Evolutionary conservation across 805 yeast genomes (phyloP).

Genomic region (Spathaspora hagerdaliae): DNA sequence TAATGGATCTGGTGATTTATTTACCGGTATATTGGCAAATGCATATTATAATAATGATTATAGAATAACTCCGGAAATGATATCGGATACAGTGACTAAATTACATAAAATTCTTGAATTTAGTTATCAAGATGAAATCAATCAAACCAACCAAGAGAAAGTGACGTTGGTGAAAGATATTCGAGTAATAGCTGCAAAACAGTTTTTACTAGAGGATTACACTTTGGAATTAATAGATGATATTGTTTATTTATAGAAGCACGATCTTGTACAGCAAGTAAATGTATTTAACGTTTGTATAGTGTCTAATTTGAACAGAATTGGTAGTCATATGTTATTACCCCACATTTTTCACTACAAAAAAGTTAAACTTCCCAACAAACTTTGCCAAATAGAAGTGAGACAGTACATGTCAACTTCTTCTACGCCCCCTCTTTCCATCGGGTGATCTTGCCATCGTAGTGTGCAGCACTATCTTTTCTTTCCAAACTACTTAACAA

Average conservation of each 20-base stretch:
- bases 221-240: conserved; percentile 7
- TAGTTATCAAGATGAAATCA: conserved; percentile 22
- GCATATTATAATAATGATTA: conserved; percentile 28
- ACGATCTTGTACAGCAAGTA: background rate
- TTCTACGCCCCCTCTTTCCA: no score
- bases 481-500: no score
- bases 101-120: conserved; percentile 25
- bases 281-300: background rate
- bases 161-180: conserved; percentile 30
- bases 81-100: conserved; percentile 22
- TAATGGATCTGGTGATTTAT: conserved; percentile 74
- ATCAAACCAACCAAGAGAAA: conserved; percentile 5
- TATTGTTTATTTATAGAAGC: conserved; percentile 4
- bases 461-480: no score
- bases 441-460: no score
- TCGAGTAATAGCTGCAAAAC: conserved; percentile 32
- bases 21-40: conserved; percentile 58
- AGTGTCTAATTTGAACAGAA: no score
- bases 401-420: no score
- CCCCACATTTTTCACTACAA: no score
- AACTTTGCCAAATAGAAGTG: no score
- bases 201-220: conserved; percentile 16
- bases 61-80: conserved; percentile 19
- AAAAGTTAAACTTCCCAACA: no score
- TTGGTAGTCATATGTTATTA: no score